phyloP scores from a whole-genome alignment of 2,329 filamentous ascomycete genomes.

The Hypoxylon sp. region DNA sequence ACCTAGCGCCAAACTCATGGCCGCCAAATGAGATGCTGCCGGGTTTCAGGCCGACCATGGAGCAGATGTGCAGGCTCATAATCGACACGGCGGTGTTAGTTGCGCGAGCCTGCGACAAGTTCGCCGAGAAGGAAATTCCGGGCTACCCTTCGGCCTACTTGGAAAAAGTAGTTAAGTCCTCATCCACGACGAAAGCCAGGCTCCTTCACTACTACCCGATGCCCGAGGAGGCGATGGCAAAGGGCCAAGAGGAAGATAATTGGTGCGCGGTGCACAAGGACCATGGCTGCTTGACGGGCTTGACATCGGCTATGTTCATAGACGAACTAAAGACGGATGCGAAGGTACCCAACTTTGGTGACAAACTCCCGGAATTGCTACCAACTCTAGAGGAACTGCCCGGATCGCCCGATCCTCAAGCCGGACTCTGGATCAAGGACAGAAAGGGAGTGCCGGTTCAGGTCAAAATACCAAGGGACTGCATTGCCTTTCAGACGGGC shows the following conservation, averaged over 20 bases:
- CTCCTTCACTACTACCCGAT: slow-evolving; percentile 93
- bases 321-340: slow-evolving; percentile 73
- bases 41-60: slow-evolving; percentile 80
- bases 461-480: slow-evolving; percentile 90
- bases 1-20: slow-evolving; percentile 93
- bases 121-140: slow-evolving; percentile 82
- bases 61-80: slow-evolving; percentile 83
- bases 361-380: slow-evolving; percentile 54
- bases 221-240: slow-evolving; percentile 55
- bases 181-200: slow-evolving; percentile 90
- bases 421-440: slow-evolving; percentile 95
- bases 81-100: slow-evolving; percentile 93
- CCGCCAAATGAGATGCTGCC: slow-evolving; percentile 77
- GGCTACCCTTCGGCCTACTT: slow-evolving; percentile 85
- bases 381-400: slow-evolving; percentile 78
- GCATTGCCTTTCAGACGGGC: slow-evolving; percentile 95
- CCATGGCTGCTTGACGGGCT: slow-evolving; percentile 92
- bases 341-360: slow-evolving; percentile 56
- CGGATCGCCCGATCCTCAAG: slow-evolving; percentile 82
- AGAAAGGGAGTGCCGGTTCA: slow-evolving; percentile 87
- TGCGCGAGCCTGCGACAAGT: slow-evolving; percentile 89
- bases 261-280: slow-evolving; percentile 96
- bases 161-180: slow-evolving; percentile 87
- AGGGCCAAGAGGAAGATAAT: slow-evolving; percentile 76
- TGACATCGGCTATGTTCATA: slow-evolving; percentile 97